A percentile compares a stretch with the other conserved stretches of the same genome.
These are phyloP conservation scores for Cercospora beticola DNA, from an alignment of 2,329 filamentous ascomycete genomes.

Conservation along the genomic window DNA sequence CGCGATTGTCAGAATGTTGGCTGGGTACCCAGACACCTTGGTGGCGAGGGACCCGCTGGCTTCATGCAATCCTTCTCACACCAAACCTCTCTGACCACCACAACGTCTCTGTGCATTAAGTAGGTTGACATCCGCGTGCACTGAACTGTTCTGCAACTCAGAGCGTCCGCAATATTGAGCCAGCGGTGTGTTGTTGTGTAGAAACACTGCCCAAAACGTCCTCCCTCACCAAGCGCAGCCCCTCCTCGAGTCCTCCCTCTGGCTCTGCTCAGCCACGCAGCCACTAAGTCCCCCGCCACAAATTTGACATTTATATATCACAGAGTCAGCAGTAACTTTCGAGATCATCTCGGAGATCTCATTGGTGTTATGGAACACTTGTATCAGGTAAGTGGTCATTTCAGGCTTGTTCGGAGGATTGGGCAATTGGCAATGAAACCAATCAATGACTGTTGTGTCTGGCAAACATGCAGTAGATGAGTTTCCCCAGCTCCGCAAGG, in stretches of 20 bases:
- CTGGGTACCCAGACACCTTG: too few relatives aligned
- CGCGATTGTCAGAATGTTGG: too few relatives aligned
- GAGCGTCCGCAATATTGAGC: too few relatives aligned
- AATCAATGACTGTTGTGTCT: neutral
- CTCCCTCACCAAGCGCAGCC: neutral
- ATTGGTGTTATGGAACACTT: neutral
- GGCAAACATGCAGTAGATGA: neutral
- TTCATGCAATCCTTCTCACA: too few relatives aligned
- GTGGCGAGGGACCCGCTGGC: too few relatives aligned
- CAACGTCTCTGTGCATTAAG: too few relatives aligned
- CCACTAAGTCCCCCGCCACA: neutral
- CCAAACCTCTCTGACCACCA: too few relatives aligned
- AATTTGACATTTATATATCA: neutral
- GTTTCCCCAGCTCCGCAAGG: neutral
- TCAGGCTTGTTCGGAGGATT: neutral
- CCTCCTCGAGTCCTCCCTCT: neutral
- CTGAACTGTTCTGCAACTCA: neutral
- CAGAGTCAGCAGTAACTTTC: neutral
- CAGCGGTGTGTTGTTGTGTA: neutral
- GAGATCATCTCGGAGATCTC: neutral
- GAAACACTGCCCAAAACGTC: neutral
- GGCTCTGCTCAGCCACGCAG: neutral
- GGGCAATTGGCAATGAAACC: neutral
- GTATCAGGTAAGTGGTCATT: neutral
- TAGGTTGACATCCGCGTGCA: neutral